Evolutionary conservation across 2,329 filamentous ascomycete species (phyloP), one percentile per base, ranked within the genome.

Genomic region (Xylariaceae sp.): DNA sequence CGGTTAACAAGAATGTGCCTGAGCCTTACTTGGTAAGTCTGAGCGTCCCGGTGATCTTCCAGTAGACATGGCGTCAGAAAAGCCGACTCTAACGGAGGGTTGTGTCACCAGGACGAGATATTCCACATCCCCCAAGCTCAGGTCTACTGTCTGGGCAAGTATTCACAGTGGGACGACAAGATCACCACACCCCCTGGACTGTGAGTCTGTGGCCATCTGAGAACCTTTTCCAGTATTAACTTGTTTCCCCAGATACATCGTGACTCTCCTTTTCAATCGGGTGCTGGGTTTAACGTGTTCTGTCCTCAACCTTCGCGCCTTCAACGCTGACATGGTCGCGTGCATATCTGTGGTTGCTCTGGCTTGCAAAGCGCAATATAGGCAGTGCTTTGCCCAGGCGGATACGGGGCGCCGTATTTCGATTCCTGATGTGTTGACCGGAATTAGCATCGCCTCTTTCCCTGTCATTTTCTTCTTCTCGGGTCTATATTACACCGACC

Each of bases 381-480:
- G 56, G 50, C 54, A 43, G 2, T 41, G 52, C 5, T 44, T 54
- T 23, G 16, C 13, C 4, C 29, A 23, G 28, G 8, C 31, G 3
- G 34, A 31, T 12, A 13, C 26, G 17, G 23, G 9, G 31, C 16
- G 46, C 3, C 55, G 63, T 32, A 13, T 38, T 15, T 70, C 69
- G 1, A 40, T 61, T 21, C 67, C 70, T 52, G 56, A 67, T 3
- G 57, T 74, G 17, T 78, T 87, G 50, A 80, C 78, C 0, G 84
- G 83, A 3, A 56, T 92, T 50, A 95, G 96, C 50, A 76, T 94
- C 28, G 79, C 79, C 13, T 68, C 95, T 0, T 96, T 97, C 46
- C 92, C 92, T 0, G 78, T 89, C 0, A 61, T 98, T 1, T 96
- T 95, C 70, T 98, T 98, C 72, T 98, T 98, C 63, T 92, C 88